Evolutionary conservation across 1,284 basidiomycete species (phyloP), one percentile per base, ranked within the genome.

Genomic region (Sutorius eximius): DNA sequence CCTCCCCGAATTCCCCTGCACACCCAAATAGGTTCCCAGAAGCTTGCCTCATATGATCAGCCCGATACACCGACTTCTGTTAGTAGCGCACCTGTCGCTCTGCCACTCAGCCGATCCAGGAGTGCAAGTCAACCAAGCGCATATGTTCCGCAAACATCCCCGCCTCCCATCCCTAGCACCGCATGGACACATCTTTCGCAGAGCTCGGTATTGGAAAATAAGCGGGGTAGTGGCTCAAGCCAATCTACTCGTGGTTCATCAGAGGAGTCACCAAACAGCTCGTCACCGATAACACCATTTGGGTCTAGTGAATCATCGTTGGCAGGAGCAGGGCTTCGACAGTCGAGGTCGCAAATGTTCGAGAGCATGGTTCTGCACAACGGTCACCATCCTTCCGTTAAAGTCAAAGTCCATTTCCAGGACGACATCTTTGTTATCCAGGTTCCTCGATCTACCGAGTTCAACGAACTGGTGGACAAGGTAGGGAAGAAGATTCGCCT

Each of bases 391-490:
- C 69, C 71, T 33, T 82, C 83, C 24, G 86, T 94, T 38, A 90
- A 92, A 71, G 86, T 95, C 65, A 93, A 93, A 72, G 91, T 96
- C 51, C 86, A 89, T 71, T 94, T 87, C 76, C 83, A 89, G 64
- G 87, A 93, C 62, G 95, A 97, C 68, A 87, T 93, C 50, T 97
- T 95, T 69, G 88, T 95, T 58, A 91, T 98, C 57, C 91, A 94
- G 69, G 91, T 96, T 12, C 81, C 92, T 36, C 79, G 87, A 38
- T 73, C 78, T 54, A 91, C 90, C 20, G 82, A 89, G 64, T 96
- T 89, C 70, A 77, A 76, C 53, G 89, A 93, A 36, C 78, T 99
- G 45, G 86, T 95, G 56, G 90, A 95, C 67, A 91, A 90, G 70
- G 93, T 98, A 3, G 86, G 90, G 30, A 88, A 89, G 75, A 98